Conservation (phyloP, 352 stramenopile genomes). For the Pythium insidiosum region DNA sequence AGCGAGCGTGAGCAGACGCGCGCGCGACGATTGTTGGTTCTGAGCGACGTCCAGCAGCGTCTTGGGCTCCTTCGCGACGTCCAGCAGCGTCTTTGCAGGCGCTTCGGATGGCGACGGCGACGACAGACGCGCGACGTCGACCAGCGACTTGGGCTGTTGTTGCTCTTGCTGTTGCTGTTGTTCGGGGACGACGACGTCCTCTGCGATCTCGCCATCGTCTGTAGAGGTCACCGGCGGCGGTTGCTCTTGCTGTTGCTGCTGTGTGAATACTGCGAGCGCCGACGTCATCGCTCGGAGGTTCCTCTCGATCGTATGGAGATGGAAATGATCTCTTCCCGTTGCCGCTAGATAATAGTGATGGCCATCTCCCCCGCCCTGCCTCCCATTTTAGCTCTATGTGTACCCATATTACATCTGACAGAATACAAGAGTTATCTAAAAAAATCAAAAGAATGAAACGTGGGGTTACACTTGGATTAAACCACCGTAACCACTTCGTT, state of each 20-base stretch:
- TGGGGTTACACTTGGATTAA: no score
- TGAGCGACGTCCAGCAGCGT: conserved; percentile 16
- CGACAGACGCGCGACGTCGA: conserved; percentile 34
- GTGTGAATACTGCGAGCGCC: conserved; percentile 30
- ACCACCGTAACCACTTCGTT: no score
- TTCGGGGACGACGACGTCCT: background rate
- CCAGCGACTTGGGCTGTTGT: conserved; percentile 10
- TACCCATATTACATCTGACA: no score
- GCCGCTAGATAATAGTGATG: no score
- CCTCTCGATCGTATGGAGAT: no score
- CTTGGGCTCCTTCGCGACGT: no score
- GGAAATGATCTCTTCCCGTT: no score
- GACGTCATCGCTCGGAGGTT: conserved; percentile 33
- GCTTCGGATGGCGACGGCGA: no score
- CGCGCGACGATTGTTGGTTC: background rate
- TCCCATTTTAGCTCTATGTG: no score
- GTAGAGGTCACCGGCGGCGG: background rate
- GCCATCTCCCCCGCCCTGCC: no score
- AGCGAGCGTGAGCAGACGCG: conserved; percentile 21
- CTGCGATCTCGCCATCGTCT: background rate
- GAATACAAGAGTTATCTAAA: no score
- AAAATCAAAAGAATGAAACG: no score
- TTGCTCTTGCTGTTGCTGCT: conserved; percentile 1
- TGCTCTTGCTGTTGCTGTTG: background rate
- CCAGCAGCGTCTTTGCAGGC: conserved; percentile 6